These are phyloP conservation scores for Echium plantagineum DNA, from an alignment of 257 asterid genomes.

Conservation along the genomic window DNA sequence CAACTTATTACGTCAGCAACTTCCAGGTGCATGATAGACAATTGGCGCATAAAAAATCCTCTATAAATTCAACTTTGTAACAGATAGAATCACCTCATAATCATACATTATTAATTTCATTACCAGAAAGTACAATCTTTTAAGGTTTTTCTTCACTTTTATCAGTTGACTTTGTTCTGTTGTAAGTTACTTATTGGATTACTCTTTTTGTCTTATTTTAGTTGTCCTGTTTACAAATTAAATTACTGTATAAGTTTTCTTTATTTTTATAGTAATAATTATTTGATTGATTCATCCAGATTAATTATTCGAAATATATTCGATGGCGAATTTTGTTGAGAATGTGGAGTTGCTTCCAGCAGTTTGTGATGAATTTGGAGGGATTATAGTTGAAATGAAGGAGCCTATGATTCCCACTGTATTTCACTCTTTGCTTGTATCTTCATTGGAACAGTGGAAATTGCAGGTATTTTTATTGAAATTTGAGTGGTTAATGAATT, in stretches of 20 bases:
- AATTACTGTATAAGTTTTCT: not conserved
- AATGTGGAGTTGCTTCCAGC: constrained; percentile 35
- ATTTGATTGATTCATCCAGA: not conserved
- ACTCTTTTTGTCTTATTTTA: too few relatives aligned
- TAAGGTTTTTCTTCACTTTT: too few relatives aligned
- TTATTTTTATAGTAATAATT: too few relatives aligned
- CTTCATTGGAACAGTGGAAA: constrained; percentile 48
- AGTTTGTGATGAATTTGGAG: constrained; percentile 49
- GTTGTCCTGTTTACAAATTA: not conserved
- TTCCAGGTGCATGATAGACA: not conserved
- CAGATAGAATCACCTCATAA: not conserved
- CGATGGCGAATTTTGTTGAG: constrained; percentile 7
- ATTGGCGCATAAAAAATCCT: not conserved
- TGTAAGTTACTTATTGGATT: too few relatives aligned
- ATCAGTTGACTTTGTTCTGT: too few relatives aligned
- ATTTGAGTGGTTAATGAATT: not conserved
- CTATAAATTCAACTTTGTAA: not conserved
- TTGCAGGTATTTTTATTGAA: constrained; percentile 33
- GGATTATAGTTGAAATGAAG: constrained; percentile 47
- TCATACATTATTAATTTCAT: not conserved
- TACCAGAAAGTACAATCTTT: not conserved
- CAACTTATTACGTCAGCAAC: not conserved
- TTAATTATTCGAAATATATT: too few relatives aligned
- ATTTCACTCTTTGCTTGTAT: constrained; percentile 33
- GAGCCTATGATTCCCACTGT: constrained; percentile 38